These are phyloP conservation scores for Pichia sp. DNA, from an alignment of 1,139 yeast genomes.

Conservation along the genomic window DNA sequence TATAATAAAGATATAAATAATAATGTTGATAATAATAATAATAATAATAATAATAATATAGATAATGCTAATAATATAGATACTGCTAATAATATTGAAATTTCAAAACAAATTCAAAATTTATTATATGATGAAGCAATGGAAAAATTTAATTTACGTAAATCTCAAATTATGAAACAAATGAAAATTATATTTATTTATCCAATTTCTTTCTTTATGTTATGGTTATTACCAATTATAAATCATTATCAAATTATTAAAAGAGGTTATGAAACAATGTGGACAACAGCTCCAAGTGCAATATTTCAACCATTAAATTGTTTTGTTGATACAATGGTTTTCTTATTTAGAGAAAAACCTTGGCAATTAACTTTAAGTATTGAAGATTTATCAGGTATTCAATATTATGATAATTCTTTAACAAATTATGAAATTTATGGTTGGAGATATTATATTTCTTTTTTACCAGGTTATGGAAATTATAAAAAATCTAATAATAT, in stretches of 20 bases:
- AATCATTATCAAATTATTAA: slow-evolving; percentile 48
- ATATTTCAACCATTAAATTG: slow-evolving; percentile 80
- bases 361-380: slow-evolving; percentile 23
- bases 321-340: slow-evolving; percentile 69
- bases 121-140: slow-evolving; percentile 54
- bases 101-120: slow-evolving; percentile 30
- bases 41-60: no score
- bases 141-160: slow-evolving; percentile 52
- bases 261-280: slow-evolving; percentile 29
- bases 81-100: slow-evolving; percentile 11
- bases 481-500: slow-evolving; percentile 1
- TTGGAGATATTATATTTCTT: slow-evolving; percentile 21
- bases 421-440: slow-evolving; percentile 4
- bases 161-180: slow-evolving; percentile 66
- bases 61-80: neutral
- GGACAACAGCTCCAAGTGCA: slow-evolving; percentile 64
- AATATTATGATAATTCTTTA: neutral
- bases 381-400: neutral
- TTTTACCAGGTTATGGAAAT: slow-evolving; percentile 24
- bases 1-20: no score
- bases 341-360: slow-evolving; percentile 71
- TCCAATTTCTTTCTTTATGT: slow-evolving; percentile 71
- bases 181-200: slow-evolving; percentile 76
- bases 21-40: no score
- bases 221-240: slow-evolving; percentile 82